These are phyloP conservation scores for Sistotremastrum suecicum DNA, from an alignment of 768 basidiomycete genomes.

Conservation along the genomic window DNA sequence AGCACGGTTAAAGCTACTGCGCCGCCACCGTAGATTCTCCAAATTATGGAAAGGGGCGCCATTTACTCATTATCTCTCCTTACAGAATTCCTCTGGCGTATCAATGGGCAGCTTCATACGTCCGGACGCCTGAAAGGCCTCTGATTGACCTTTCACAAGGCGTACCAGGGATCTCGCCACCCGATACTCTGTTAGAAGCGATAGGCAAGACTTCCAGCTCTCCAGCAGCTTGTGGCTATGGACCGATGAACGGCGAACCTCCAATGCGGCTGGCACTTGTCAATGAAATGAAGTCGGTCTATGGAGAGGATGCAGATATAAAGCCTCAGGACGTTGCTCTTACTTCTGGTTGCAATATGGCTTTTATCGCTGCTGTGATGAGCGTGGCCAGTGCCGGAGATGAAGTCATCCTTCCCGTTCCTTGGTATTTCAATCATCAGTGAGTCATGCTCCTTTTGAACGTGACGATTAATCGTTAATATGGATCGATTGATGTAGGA, in stretches of 20 bases:
- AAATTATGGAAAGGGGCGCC: no score
- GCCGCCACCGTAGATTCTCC: no score
- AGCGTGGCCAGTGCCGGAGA: conserved; percentile 53
- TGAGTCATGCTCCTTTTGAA: conserved; percentile 16
- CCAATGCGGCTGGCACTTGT: conserved; percentile 36
- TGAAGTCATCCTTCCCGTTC: conserved; percentile 58
- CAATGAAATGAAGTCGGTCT: conserved; percentile 46
- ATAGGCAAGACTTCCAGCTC: conserved; percentile 31
- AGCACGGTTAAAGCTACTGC: no score
- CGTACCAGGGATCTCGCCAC: conserved; percentile 54
- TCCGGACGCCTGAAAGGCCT: conserved; percentile 25
- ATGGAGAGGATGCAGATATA: conserved; percentile 37
- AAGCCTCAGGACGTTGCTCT: conserved; percentile 44
- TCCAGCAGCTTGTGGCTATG: conserved; percentile 37
- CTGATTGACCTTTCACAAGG: conserved; percentile 69
- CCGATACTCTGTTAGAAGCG: conserved; percentile 32
- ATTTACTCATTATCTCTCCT: not conserved
- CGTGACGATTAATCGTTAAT: conserved; percentile 1
- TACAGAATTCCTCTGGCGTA: conserved; percentile 43
- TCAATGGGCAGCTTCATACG: conserved; percentile 37
- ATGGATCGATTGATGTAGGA: conserved; percentile 23
- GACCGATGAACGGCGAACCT: conserved; percentile 43
- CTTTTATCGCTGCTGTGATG: conserved; percentile 50
- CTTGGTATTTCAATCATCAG: conserved; percentile 65
- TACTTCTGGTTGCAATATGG: conserved; percentile 62